These are phyloP conservation scores for Stromatinia cepivora DNA, from an alignment of 2,329 filamentous ascomycete genomes.

Conservation along the genomic window DNA sequence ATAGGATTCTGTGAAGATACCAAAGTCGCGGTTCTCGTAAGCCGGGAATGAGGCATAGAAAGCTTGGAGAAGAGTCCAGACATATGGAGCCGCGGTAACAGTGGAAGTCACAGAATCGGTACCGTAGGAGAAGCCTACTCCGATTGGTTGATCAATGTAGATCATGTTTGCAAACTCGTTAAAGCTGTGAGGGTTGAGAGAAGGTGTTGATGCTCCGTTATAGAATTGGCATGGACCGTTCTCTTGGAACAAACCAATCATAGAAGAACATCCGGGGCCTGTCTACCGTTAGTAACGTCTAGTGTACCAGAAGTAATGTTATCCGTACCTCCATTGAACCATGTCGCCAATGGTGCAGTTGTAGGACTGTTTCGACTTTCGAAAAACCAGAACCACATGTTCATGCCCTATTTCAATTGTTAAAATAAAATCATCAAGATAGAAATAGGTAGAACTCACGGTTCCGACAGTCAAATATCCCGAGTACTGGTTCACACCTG, in stretches of 20 bases:
- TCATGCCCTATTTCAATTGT: conserved; percentile 27
- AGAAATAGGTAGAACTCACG: conserved; percentile 21
- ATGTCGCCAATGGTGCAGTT: conserved; percentile 47
- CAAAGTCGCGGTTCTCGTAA: conserved; percentile 59
- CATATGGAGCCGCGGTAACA: conserved; percentile 48
- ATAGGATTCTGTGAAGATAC: conserved; percentile 54
- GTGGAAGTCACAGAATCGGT: conserved; percentile 48
- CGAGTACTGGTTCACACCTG: conserved; percentile 52
- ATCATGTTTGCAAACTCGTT: conserved; percentile 46
- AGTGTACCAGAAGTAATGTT: background rate
- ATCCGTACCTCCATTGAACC: conserved; percentile 46
- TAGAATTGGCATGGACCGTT: conserved; percentile 47
- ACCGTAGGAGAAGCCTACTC: conserved; percentile 47
- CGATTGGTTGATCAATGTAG: conserved; percentile 45
- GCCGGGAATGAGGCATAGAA: conserved; percentile 65
- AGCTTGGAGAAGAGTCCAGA: conserved; percentile 59
- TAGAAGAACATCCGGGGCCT: conserved; percentile 51
- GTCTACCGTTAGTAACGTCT: background rate
- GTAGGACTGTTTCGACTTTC: conserved; percentile 54
- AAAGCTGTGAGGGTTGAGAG: conserved; percentile 45
- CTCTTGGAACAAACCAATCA: conserved; percentile 61
- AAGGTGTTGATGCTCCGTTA: conserved; percentile 45
- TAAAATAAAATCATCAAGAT: conserved; percentile 35
- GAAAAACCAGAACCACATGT: conserved; percentile 53
- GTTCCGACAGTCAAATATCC: conserved; percentile 51